Base-by-base conservation (phyloP, 352 stramenopile species). In the Aphanomyces cochlioides region DNA sequence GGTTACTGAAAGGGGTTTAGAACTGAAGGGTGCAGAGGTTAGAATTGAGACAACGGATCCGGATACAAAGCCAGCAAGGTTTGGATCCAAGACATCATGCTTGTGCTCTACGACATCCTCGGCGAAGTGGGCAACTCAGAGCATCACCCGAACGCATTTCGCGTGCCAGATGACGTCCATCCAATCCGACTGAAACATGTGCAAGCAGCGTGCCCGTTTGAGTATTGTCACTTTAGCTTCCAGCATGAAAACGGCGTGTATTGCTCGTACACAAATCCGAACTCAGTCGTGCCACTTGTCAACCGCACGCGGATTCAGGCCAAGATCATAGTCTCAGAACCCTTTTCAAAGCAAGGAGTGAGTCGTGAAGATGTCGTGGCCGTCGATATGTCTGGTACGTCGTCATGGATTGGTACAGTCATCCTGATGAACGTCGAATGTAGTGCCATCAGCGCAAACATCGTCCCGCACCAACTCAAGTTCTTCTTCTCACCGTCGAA, bases 171-270 rank as follows among this genome's bases (percentile, higher is more conserved):
- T 3, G 71, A 60, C 15, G 65, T 54, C 37, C 66, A 59, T 17
- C 40, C 48, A 3, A 77, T 92, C 36, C 74, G 72, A 0, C 79
- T 95, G 4, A 67, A 68, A 4, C 79, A 93, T 65, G 72, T 95
- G 34, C 81, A 88, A 74, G 75, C 72, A 47, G 83, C 84, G 17
- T 95, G 92, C 72, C 87, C 87, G 12, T 74, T 95, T 3, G 87
- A 83, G 41, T 77, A 73, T 45, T 92, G 82, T 67, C 85, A 92
- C 68, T 95, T 93, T 54, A 76, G 83, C 21, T 95, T 95, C 72
- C 81, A 79, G 41, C 88, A 89, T 69, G 76, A 90, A 10, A 75
- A 82, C 10, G 85, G 84, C 36, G 75, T 85, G 34, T 93, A 79
- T 66, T 66, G 92, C 17, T 83, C 92, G 61, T 77, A 93, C 38